These are phyloP conservation scores for Podila verticillata DNA, from an alignment of 192 early-diverging fungal genomes.

Conservation along the genomic window DNA sequence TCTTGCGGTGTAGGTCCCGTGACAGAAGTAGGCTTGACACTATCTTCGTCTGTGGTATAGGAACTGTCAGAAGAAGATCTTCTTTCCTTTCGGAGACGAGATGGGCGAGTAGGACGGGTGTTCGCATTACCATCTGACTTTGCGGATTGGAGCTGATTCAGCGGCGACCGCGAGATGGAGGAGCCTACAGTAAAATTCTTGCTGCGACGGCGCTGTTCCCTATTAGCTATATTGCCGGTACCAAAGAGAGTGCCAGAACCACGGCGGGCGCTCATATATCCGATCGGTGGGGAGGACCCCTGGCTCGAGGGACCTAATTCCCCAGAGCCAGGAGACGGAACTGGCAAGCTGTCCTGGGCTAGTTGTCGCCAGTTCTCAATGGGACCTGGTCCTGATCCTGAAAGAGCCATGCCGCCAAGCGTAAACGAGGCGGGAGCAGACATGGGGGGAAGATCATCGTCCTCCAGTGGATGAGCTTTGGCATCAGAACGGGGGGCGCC, in stretches of 20 bases:
- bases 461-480: not conserved
- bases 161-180: conserved; percentile 10
- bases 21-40: not conserved
- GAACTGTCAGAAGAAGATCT: conserved; percentile 46
- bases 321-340: conserved; percentile 1
- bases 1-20: not conserved
- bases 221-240: conserved; percentile 29
- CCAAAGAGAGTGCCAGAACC: conserved; percentile 31
- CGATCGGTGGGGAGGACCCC: conserved; percentile 9
- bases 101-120: conserved; percentile 1
- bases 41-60: conserved; percentile 48
- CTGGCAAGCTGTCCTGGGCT: conserved; percentile 28
- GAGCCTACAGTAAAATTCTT: conserved; percentile 9
- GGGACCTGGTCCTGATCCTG: conserved; percentile 14
- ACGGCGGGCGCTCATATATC: conserved; percentile 27
- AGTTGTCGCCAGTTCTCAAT: conserved; percentile 21
- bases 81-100: conserved; percentile 12
- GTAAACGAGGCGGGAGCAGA: conserved; percentile 22
- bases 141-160: not conserved
- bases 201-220: conserved; percentile 46
- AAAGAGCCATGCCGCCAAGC: not conserved
- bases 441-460: conserved; percentile 10
- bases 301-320: not conserved
- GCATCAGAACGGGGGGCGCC: too few relatives aligned
- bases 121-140: conserved; percentile 47